Conservation (phyloP, 805 yeast species). For the Hanseniaspora thailandica region DNA sequence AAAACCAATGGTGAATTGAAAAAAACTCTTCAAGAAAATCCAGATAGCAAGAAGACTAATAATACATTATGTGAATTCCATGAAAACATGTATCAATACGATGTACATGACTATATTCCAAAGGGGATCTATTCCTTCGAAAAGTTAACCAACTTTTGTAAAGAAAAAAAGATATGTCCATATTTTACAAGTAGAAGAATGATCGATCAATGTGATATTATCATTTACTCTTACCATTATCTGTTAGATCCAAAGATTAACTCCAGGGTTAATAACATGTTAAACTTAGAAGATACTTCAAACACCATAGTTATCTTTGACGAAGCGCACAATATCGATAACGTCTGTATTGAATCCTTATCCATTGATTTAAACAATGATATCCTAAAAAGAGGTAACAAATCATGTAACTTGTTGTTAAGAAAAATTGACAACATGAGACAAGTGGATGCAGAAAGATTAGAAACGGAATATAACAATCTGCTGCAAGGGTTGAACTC, state of each 20-base stretch:
- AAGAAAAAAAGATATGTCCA: slow-evolving; percentile 75
- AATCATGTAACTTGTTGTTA: slow-evolving; percentile 73
- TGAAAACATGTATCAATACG: slow-evolving; percentile 75
- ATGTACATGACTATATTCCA: slow-evolving; percentile 81
- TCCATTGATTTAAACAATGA: slow-evolving; percentile 89
- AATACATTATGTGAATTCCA: slow-evolving; percentile 70
- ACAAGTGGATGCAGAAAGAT: slow-evolving; percentile 64
- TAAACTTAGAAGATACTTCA: slow-evolving; percentile 54
- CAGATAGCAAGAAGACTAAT: slow-evolving; percentile 34
- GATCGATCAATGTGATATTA: slow-evolving; percentile 87
- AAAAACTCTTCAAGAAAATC: slow-evolving; percentile 48
- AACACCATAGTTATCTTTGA: slow-evolving; percentile 81
- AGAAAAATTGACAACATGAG: slow-evolving; percentile 77
- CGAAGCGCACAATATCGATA: slow-evolving; percentile 97
- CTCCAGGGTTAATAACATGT: slow-evolving; percentile 82
- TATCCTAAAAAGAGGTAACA: slow-evolving; percentile 68
- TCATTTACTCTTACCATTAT: slow-evolving; percentile 94
- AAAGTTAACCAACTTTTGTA: slow-evolving; percentile 63
- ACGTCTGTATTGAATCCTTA: slow-evolving; percentile 92
- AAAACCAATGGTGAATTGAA: slow-evolving; percentile 85
- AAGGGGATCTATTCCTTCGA: slow-evolving; percentile 93
- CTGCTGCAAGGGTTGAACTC: slow-evolving; percentile 44
- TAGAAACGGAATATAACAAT: slow-evolving; percentile 83
- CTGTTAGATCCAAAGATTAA: slow-evolving; percentile 93
- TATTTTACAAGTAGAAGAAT: slow-evolving; percentile 95